phyloP scores from a whole-genome alignment of 1,284 basidiomycete species.

The Tilletiaria anomala region DNA sequence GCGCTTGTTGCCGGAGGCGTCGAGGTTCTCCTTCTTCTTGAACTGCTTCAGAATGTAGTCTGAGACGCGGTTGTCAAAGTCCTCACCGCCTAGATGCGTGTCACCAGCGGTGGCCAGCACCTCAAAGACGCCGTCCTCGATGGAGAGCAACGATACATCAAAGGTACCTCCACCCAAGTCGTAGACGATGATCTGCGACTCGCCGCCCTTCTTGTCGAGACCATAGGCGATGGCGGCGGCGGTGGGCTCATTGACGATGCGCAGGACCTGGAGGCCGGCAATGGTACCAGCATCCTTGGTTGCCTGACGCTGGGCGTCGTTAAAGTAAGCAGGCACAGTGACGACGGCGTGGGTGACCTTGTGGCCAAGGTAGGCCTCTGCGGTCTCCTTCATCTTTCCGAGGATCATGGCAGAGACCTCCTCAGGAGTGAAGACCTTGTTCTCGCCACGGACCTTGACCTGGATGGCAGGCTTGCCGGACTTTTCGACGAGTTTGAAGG shows the following conservation, averaged over 20 bases:
- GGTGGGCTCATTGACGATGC: constrained; percentile 98
- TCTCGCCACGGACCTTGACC: constrained; percentile 28
- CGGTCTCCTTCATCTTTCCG: constrained; percentile 97
- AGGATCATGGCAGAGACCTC: constrained; percentile 90
- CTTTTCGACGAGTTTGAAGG: constrained; percentile 44
- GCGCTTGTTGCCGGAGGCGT: constrained; percentile 70
- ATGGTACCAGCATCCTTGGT: constrained; percentile 98
- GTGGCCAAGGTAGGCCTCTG: constrained; percentile 90
- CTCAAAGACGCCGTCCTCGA: constrained; percentile 90
- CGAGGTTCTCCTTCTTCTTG: constrained; percentile 43
- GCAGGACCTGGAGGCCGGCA: constrained; percentile 84
- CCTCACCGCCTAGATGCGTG: constrained; percentile 97
- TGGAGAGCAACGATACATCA: constrained; percentile 93
- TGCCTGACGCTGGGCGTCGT: constrained; percentile 95
- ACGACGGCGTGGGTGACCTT: constrained; percentile 92
- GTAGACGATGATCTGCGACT: constrained; percentile 93
- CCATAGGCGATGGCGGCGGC: constrained; percentile 91
- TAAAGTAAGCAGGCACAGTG: constrained; percentile 83
- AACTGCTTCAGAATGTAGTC: constrained; percentile 40
- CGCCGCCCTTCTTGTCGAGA: constrained; percentile 83
- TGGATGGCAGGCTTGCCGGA: constrained; percentile 38
- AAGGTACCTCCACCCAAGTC: constrained; percentile 97
- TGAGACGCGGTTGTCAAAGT: constrained; percentile 71
- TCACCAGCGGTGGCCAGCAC: constrained; percentile 96
- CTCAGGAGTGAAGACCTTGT: constrained; percentile 49